Evolutionary conservation across 2,329 filamentous ascomycete species (phyloP).

Genomic region (Huntiella omanensis): DNA sequence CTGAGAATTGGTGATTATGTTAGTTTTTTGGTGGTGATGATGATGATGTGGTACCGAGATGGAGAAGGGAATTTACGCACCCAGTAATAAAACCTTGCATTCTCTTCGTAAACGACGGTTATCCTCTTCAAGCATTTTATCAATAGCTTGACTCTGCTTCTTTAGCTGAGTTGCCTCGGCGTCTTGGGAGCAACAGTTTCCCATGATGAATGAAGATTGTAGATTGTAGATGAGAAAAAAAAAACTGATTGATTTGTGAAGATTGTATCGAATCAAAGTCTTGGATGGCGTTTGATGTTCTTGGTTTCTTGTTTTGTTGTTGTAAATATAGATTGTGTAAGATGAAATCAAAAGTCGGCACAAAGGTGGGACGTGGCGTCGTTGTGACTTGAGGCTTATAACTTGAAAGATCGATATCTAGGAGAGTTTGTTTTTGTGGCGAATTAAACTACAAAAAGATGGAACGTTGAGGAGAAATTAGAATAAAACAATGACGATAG

Average conservation of each 20-base stretch:
- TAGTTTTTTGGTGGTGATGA: slow-evolving; percentile 3
- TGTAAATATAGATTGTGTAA: no score
- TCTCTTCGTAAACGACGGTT: slow-evolving; percentile 80
- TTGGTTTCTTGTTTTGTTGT: no score
- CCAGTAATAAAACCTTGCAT: slow-evolving; percentile 94
- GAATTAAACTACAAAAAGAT: no score
- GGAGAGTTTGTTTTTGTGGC: no score
- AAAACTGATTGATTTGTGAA: no score
- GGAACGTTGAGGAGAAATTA: no score
- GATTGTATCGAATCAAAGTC: no score
- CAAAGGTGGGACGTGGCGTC: no score
- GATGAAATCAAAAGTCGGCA: no score
- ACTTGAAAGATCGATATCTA: no score
- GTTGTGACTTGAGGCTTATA: no score
- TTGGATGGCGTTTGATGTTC: no score
- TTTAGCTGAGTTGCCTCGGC: slow-evolving; percentile 71
- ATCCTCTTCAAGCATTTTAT: slow-evolving; percentile 84
- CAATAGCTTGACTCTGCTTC: slow-evolving; percentile 92
- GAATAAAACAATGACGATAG: not conserved
- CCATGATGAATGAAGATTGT: slow-evolving; percentile 40
- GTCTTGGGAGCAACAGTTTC: slow-evolving; percentile 70
- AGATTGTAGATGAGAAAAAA: not conserved
- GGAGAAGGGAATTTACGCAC: slow-evolving; percentile 32
- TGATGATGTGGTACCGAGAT: slow-evolving; percentile 5
- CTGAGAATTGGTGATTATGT: slow-evolving; percentile 27